Evolutionary conservation across 2,329 filamentous ascomycete species (phyloP).

Genomic region (Colletotrichum tropicale): DNA sequence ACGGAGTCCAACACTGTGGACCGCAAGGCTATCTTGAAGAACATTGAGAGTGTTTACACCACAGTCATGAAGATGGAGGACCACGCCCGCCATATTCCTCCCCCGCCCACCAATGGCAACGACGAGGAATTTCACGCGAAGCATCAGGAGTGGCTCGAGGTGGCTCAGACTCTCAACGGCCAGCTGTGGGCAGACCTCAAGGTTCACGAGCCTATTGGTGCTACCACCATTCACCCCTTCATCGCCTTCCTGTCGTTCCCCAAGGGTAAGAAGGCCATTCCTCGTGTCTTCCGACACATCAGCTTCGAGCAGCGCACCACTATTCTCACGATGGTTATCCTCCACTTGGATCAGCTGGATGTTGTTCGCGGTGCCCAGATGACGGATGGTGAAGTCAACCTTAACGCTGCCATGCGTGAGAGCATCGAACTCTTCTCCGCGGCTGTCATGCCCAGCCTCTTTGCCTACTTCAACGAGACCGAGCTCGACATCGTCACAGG

Average conservation of each 20-base stretch:
- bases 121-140: conserved; percentile 73
- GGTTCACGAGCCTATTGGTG: conserved; percentile 88
- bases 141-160: conserved; percentile 81
- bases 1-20: conserved; percentile 61
- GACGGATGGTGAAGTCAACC: conserved; percentile 70
- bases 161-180: conserved; percentile 72
- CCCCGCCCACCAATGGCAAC: conserved; percentile 61
- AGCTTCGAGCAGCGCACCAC: conserved; percentile 92
- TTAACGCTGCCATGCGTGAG: conserved; percentile 82
- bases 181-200: conserved; percentile 87
- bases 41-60: conserved; percentile 88
- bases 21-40: conserved; percentile 80
- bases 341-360: conserved; percentile 90
- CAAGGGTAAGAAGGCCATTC: conserved; percentile 96
- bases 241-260: conserved; percentile 93
- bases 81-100: conserved; percentile 80
- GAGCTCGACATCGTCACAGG: conserved; percentile 90
- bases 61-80: conserved; percentile 95
- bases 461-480: conserved; percentile 89
- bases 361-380: conserved; percentile 85
- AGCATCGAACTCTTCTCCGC: conserved; percentile 91
- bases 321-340: conserved; percentile 92
- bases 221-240: conserved; percentile 84
- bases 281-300: conserved; percentile 92
- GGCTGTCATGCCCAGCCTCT: conserved; percentile 87